Evolutionary conservation across 345 rosid species (phyloP), one percentile per base, ranked within the genome.

Genomic region (Hevea brasiliensis): DNA sequence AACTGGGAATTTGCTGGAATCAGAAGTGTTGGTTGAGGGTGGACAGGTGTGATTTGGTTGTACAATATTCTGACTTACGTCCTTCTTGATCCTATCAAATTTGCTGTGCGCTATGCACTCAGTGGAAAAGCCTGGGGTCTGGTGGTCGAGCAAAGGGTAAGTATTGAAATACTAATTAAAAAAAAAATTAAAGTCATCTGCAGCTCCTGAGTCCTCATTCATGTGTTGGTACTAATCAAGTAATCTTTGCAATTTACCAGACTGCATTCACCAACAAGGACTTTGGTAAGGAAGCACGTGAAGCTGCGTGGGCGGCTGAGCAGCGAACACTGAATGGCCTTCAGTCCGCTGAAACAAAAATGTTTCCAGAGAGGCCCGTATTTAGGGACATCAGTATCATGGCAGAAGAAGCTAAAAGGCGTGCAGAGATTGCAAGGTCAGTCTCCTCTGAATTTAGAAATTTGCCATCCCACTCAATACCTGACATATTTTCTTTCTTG

Each of bases 371-470:
- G 41, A 83, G 71, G 57, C 75, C 61, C 74, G 65, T 67, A 2
- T 48, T 77, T 24, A 47, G 76, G 23, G 87, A 87, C 35, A 32
- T 73, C 62, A 76, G 42, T 32, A 65, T 77, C 47, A 79, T 87
- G 87, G 89, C 86, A 45, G 91, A 84, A 24, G 89, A 87, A 77
- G 84, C 87, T 59, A 82, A 65, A 77, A 79, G 83, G 29, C 87
- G 86, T 1, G 89, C 87, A 11, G 89, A 85, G 71, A 71, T 81
- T 48, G 71, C 81, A 54, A 74, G 84, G 79, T 70, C 7, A 41
- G 72, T 20, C 15, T 37, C 27, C 57, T 41, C 14, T 14, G 53
- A 41, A 41, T 7, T 44, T 0, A 3, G 1, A 44, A 7, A 7
- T 44, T 44, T 8, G 9, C 1, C 11, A 0, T 11, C 6, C 10